Evolutionary conservation across 371 early-diverging fungal genomes (phyloP).

Genomic region (Capillidium rhysosporum): DNA sequence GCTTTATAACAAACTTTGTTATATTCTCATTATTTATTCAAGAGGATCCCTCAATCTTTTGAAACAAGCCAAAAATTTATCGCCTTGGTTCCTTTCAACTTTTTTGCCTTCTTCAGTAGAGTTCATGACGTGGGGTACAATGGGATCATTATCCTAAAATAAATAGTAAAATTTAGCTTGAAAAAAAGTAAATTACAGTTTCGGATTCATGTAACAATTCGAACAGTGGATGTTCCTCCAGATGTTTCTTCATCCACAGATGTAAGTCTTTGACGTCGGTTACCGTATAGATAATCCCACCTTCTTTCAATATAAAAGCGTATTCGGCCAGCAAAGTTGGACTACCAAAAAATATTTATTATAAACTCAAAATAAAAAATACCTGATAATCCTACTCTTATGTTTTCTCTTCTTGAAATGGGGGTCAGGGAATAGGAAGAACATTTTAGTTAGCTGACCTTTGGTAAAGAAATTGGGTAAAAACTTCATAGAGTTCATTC

Average conservation of each 20-base stretch:
- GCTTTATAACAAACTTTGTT: no score
- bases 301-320: constrained; percentile 72
- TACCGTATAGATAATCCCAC: constrained; percentile 89
- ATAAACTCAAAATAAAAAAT: constrained; percentile 7
- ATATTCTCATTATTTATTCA: no score
- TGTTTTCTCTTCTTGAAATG: constrained; percentile 99
- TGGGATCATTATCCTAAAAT: constrained; percentile 56
- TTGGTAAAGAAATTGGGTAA: constrained; percentile 94
- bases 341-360: constrained; percentile 10
- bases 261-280: constrained; percentile 89
- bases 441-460: constrained; percentile 89
- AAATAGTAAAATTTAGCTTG: background rate
- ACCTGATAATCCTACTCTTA: constrained; percentile 95
- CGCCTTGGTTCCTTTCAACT: constrained; percentile 84
- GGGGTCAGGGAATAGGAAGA: constrained; percentile 98
- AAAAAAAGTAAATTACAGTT: constrained; percentile 16
- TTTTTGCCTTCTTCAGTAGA: constrained; percentile 96
- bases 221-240: constrained; percentile 87
- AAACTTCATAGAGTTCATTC: constrained; percentile 99
- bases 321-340: constrained; percentile 81
- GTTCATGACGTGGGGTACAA: constrained; percentile 54
- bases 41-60: constrained; percentile 48
- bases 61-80: constrained; percentile 84
- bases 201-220: constrained; percentile 70
- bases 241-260: constrained; percentile 89